Conservation (phyloP, 192 early-diverging fungal species). For the Podila minutissima region DNA sequence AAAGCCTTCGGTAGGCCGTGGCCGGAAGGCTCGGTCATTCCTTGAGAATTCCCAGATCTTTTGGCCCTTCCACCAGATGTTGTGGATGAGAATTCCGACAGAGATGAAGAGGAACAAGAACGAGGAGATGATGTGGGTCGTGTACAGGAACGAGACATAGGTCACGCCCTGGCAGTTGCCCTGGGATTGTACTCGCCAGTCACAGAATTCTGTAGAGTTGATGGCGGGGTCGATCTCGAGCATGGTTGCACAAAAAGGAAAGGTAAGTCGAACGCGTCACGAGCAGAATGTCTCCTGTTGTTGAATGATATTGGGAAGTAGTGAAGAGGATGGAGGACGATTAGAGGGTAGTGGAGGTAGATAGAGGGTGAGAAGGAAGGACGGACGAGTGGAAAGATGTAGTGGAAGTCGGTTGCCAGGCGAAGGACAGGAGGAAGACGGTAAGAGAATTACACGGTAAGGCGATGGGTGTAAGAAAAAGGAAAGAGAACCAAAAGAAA, state of each 20-base stretch:
- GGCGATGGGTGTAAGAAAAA: not conserved
- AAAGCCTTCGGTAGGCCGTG: slow-evolving; percentile 41
- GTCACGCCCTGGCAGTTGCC: slow-evolving; percentile 39
- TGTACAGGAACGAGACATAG: slow-evolving; percentile 47
- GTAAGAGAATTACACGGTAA: not conserved
- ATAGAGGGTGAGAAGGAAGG: not conserved
- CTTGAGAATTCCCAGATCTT: slow-evolving; percentile 52
- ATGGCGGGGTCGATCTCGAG: slow-evolving; percentile 23
- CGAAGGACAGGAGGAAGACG: not conserved
- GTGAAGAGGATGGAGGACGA: not conserved
- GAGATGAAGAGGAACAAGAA: slow-evolving; percentile 49
- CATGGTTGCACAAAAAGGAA: not conserved
- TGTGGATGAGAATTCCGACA: slow-evolving; percentile 43
- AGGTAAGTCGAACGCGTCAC: not conserved
- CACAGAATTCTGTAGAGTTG: slow-evolving; percentile 47
- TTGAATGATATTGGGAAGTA: not conserved
- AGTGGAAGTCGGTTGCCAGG: not conserved
- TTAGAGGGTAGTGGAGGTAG: not conserved
- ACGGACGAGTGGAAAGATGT: not conserved
- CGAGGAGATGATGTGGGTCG: slow-evolving; percentile 47
- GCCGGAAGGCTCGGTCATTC: slow-evolving; percentile 47
- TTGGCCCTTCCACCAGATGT: slow-evolving; percentile 52
- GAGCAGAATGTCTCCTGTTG: not conserved
- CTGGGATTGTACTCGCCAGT: slow-evolving; percentile 45
- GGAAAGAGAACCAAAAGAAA: not conserved